Conservation (phyloP, 768 basidiomycete genomes). For the Leccinum uliginosum region DNA sequence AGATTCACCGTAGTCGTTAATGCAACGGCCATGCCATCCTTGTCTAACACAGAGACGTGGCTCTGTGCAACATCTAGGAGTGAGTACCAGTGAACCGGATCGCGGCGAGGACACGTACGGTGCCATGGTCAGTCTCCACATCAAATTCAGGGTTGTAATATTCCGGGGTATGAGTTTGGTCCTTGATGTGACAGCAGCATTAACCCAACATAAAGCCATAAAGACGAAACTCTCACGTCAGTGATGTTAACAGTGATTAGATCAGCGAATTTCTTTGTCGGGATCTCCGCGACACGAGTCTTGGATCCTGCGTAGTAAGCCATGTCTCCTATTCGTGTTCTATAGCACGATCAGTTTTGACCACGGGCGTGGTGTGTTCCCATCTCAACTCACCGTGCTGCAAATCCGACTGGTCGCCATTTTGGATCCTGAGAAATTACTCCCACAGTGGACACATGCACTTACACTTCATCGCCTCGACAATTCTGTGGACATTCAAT, state of each 20-base stretch:
- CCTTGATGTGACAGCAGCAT: conserved; percentile 40
- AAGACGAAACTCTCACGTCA: conserved; percentile 54
- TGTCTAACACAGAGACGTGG: conserved; percentile 80
- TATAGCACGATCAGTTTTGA: conserved; percentile 28
- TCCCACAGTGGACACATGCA: conserved; percentile 17
- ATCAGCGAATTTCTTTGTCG: conserved; percentile 65
- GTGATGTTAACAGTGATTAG: conserved; percentile 65
- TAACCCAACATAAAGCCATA: conserved; percentile 4
- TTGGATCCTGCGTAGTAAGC: conserved; percentile 52
- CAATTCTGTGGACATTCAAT: conserved; percentile 69
- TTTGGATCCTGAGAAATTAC: conserved; percentile 1
- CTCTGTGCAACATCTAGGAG: conserved; percentile 44
- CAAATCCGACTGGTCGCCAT: conserved; percentile 51
- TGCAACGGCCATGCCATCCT: conserved; percentile 80
- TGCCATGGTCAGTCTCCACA: conserved; percentile 79
- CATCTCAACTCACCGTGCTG: conserved; percentile 43
- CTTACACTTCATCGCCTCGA: conserved; percentile 84
- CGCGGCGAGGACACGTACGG: conserved; percentile 35
- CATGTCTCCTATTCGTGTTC: conserved; percentile 83
- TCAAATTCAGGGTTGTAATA: conserved; percentile 88
- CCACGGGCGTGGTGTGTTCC: conserved; percentile 9
- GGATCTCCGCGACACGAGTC: conserved; percentile 55
- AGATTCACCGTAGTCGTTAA: conserved; percentile 88
- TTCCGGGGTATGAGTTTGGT: conserved; percentile 70
- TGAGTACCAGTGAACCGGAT: conserved; percentile 5